These are phyloP conservation scores for Punica granatum DNA, from an alignment of 345 rosid genomes.

Conservation along the genomic window DNA sequence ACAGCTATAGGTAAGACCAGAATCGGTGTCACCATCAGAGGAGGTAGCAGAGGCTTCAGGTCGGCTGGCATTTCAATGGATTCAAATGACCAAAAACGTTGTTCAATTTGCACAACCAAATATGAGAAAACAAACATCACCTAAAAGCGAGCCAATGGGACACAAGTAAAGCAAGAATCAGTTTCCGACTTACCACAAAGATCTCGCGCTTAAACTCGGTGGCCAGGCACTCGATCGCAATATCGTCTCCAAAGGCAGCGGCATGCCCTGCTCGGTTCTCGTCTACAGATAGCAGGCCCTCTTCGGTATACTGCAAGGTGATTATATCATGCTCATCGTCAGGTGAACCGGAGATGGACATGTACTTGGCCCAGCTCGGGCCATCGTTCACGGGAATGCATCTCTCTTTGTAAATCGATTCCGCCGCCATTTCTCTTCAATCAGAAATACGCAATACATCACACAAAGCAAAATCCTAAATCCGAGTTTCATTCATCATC, in stretches of 20 bases:
- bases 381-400: conserved; percentile 80
- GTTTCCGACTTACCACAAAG: conserved; percentile 51
- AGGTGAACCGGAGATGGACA: conserved; percentile 81
- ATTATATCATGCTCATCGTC: conserved; percentile 89
- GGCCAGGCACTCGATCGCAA: conserved; percentile 92
- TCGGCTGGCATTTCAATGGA: not conserved
- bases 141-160: not conserved
- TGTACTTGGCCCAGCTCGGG: conserved; percentile 89
- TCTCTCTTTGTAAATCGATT: conserved; percentile 89
- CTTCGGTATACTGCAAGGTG: conserved; percentile 88
- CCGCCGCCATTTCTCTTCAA: conserved; percentile 86
- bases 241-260: conserved; percentile 98
- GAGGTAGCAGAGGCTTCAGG: not conserved
- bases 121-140: not conserved
- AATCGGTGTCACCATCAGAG: not conserved
- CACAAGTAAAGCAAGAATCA: not conserved
- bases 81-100: not conserved
- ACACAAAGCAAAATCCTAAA: conserved; percentile 9
- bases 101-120: not conserved
- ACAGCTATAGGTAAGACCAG: not conserved
- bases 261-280: conserved; percentile 83
- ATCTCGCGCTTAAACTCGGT: conserved; percentile 93
- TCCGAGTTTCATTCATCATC: not conserved
- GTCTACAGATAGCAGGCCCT: conserved; percentile 79
- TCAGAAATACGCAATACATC: conserved; percentile 18